phyloP scores from a whole-genome alignment of 1,284 basidiomycete species.

The Microbotryum silenes-acaulis region DNA sequence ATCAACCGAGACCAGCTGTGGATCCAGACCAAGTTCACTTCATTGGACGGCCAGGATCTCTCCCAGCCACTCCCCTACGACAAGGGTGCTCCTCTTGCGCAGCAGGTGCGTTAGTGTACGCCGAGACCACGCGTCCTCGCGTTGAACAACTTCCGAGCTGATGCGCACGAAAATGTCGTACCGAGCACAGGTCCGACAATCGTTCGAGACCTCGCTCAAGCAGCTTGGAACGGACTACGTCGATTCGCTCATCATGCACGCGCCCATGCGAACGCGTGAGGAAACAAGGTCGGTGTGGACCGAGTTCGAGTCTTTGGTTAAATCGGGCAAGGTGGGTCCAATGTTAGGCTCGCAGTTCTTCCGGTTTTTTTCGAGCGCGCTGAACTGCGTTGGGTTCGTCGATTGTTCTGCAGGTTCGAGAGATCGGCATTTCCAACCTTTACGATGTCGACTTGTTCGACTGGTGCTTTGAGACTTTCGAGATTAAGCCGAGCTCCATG shows the following conservation, averaged over 20 bases:
- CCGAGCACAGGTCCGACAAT: slow-evolving; percentile 46
- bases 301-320: slow-evolving; percentile 53
- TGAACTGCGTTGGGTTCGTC: background rate
- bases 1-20: slow-evolving; percentile 57
- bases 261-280: slow-evolving; percentile 54
- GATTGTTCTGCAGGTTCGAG: slow-evolving; percentile 39
- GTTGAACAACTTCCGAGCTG: too few relatives aligned
- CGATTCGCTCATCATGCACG: slow-evolving; percentile 68
- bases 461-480: slow-evolving; percentile 45
- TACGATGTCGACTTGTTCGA: slow-evolving; percentile 56
- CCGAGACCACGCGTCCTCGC: background rate
- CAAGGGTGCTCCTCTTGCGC: slow-evolving; percentile 48
- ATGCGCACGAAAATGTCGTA: background rate
- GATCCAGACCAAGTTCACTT: slow-evolving; percentile 73
- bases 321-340: slow-evolving; percentile 48
- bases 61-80: slow-evolving; percentile 65
- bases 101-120: slow-evolving; percentile 44
- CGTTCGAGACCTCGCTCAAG: slow-evolving; percentile 56
- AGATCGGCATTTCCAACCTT: slow-evolving; percentile 67
- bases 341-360: too few relatives aligned
- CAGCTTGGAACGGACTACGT: slow-evolving; percentile 62
- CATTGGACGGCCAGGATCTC: slow-evolving; percentile 60
- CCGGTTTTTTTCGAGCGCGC: background rate
- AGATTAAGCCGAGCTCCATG: slow-evolving; percentile 57
- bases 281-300: slow-evolving; percentile 61